Evolutionary conservation across 176 grass and related monocot species (phyloP).

Genomic region (Guadua angustifolia): DNA sequence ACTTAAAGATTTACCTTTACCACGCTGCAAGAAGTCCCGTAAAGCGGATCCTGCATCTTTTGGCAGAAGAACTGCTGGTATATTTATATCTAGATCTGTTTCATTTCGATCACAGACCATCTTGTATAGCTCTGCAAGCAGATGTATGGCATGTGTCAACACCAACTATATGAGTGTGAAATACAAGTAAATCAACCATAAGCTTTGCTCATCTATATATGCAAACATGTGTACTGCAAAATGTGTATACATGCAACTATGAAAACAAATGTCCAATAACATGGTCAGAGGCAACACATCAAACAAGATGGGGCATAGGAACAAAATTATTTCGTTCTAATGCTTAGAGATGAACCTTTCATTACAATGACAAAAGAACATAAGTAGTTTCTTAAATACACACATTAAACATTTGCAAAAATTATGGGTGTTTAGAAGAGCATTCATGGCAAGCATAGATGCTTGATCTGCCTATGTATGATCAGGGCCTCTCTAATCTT

Average conservation of each 20-base stretch:
- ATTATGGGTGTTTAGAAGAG: background rate
- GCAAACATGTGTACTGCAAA: background rate
- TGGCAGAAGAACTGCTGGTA: constrained; percentile 91
- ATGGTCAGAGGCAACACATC: background rate
- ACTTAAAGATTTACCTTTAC: constrained; percentile 62
- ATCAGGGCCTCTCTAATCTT: background rate
- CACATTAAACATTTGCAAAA: background rate
- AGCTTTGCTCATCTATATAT: background rate
- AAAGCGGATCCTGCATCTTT: constrained; percentile 76
- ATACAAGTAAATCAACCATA: background rate
- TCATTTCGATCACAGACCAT: constrained; percentile 91
- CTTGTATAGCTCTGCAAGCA: constrained; percentile 90
- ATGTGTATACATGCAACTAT: constrained; percentile 4
- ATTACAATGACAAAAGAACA: background rate
- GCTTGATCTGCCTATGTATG: background rate
- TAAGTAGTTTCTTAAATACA: background rate
- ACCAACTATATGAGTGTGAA: background rate
- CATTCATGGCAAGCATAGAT: background rate
- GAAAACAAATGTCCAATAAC: constrained; percentile 20
- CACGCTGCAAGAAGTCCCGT: constrained; percentile 44
- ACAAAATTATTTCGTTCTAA: constrained; percentile 1
- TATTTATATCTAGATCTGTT: constrained; percentile 77
- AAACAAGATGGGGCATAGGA: constrained; percentile 13
- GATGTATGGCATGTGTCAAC: background rate
- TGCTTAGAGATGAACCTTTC: background rate